Evolutionary conservation across 177 flowering plant species (phyloP).

Genomic region (Tripterygium wilfordii): DNA sequence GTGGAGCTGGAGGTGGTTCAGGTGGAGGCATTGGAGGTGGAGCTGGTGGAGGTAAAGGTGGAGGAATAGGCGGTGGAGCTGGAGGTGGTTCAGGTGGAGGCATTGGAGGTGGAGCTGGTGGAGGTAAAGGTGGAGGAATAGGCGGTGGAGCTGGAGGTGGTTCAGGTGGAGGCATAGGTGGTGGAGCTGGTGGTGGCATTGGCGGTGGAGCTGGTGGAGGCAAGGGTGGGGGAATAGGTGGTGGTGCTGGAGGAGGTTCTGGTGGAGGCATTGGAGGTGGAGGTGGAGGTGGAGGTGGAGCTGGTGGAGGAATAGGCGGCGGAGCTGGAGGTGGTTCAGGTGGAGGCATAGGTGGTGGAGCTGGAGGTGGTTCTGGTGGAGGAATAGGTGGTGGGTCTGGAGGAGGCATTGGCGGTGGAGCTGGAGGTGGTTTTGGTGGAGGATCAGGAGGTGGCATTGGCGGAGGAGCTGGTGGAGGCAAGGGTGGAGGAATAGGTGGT

Average conservation of each 20-base stretch:
- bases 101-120: conserved; percentile 7
- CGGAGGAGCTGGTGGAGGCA: conserved; percentile 12
- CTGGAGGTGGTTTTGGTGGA: conserved; percentile 5
- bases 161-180: conserved; percentile 11
- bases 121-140: conserved; percentile 10
- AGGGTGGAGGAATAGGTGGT: conserved; percentile 11
- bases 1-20: too few species aligned
- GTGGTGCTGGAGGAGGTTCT: conserved; percentile 7
- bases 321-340: too few species aligned
- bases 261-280: conserved; percentile 18
- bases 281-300: conserved; percentile 8
- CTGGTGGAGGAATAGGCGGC: conserved; percentile 8
- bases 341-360: conserved; percentile 18
- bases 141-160: conserved; percentile 15
- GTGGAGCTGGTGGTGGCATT: conserved; percentile 9
- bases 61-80: conserved; percentile 8
- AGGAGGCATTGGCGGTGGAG: not conserved
- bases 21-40: conserved; percentile 11
- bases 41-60: conserved; percentile 12
- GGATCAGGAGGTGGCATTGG: conserved; percentile 10
- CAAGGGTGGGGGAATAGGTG: conserved; percentile 11
- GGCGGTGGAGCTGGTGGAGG: conserved; percentile 14
- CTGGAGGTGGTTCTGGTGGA: conserved; percentile 5
- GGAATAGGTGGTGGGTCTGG: conserved; percentile 11
- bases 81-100: conserved; percentile 17